Evolutionary conservation across 1,284 basidiomycete species (phyloP).

Genomic region (Salmacisia buchloeana): DNA sequence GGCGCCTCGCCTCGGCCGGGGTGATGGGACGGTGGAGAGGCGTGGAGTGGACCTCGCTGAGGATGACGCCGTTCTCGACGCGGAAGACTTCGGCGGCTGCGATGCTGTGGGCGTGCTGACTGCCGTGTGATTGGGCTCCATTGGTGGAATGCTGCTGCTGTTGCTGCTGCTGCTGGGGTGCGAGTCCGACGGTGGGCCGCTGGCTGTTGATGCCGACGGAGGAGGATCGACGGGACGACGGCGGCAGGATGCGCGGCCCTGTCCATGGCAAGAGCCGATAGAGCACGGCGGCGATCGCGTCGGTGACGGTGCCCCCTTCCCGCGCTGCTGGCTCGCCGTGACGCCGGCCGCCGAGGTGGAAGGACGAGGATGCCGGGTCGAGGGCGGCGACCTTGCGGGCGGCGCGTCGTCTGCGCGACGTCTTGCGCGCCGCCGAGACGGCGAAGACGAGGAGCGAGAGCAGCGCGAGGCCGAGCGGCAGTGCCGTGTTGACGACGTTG

Average conservation of each 20-base stretch:
- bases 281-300: background rate
- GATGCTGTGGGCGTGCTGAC: background rate
- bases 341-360: background rate
- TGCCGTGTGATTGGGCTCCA: too few species aligned
- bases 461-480: constrained; percentile 24
- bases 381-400: constrained; percentile 4
- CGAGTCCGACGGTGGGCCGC: background rate
- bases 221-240: background rate
- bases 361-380: background rate
- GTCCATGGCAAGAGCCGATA: background rate
- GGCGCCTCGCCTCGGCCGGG: constrained; percentile 10
- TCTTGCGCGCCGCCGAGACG: background rate
- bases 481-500: constrained; percentile 10
- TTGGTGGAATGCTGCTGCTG: constrained; percentile 15
- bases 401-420: background rate
- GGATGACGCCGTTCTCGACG: constrained; percentile 46
- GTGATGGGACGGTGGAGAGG: constrained; percentile 13
- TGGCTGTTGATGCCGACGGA: background rate
- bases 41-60: constrained; percentile 44
- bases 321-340: background rate
- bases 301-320: background rate
- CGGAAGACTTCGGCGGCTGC: constrained; percentile 39
- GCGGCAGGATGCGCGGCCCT: background rate
- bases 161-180: constrained; percentile 15
- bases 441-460: constrained; percentile 16